These are phyloP conservation scores for Otatea glauca DNA, from an alignment of 176 grass and related monocot genomes.

Conservation along the genomic window DNA sequence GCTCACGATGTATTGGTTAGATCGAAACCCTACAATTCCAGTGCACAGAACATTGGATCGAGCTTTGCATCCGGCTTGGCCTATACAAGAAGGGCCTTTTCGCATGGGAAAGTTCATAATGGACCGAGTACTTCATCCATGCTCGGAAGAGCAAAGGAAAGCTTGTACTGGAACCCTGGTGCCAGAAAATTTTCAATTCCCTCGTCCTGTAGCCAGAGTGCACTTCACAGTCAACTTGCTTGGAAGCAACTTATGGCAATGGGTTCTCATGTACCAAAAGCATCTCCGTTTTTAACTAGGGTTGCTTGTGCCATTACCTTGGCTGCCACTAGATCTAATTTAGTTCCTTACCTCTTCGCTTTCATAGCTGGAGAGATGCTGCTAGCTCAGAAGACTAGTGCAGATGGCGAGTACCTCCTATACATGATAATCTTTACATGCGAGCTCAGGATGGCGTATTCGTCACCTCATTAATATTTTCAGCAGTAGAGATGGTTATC, in stretches of 20 bases:
- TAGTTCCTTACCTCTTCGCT: slow-evolving; percentile 63
- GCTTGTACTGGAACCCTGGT: slow-evolving; percentile 36
- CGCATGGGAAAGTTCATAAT: slow-evolving; percentile 48
- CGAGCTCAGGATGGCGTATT: slow-evolving; percentile 81
- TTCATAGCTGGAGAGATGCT: slow-evolving; percentile 72
- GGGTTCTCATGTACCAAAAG: slow-evolving; percentile 43
- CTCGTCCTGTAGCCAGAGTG: slow-evolving; percentile 59
- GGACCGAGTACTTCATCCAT: slow-evolving; percentile 39
- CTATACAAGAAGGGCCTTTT: slow-evolving; percentile 50
- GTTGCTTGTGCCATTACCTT: slow-evolving; percentile 71
- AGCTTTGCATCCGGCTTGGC: slow-evolving; percentile 44
- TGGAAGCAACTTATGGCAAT: slow-evolving; percentile 65
- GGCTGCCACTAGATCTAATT: slow-evolving; percentile 69
- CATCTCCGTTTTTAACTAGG: slow-evolving; percentile 55
- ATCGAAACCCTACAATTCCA: slow-evolving; percentile 45
- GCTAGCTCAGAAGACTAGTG: slow-evolving; percentile 57
- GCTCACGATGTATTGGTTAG: slow-evolving; percentile 47
- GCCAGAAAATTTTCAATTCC: slow-evolving; percentile 63
- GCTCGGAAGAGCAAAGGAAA: slow-evolving; percentile 53
- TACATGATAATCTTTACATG: slow-evolving; percentile 61
- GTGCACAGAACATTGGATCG: slow-evolving; percentile 43
- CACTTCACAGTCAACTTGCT: slow-evolving; percentile 56
- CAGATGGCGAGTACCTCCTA: slow-evolving; percentile 81
- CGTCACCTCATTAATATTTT: slow-evolving; percentile 73
- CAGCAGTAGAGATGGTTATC: slow-evolving; percentile 67